phyloP scores from a whole-genome alignment of 2,329 filamentous ascomycete species.

The Pyrenochaeta sp. region DNA sequence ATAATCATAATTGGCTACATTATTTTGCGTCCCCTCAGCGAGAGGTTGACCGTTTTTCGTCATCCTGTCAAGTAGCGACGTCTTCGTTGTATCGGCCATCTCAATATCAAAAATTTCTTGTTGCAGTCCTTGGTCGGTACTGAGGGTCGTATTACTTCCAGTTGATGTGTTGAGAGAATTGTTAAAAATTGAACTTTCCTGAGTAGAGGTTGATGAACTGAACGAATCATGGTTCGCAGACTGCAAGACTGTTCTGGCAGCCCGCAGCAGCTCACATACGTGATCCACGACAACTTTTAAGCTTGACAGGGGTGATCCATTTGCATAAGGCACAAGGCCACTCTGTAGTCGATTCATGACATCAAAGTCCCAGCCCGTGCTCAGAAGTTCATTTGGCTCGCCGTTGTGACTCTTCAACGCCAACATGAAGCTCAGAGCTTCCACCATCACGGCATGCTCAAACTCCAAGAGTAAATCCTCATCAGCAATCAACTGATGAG shows the following conservation, averaged over 20 bases:
- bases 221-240: neutral
- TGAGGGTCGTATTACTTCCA: neutral
- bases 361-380: neutral
- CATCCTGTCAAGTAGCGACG: too few relatives aligned
- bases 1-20: too few relatives aligned
- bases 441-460: neutral
- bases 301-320: neutral
- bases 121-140: neutral
- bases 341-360: neutral
- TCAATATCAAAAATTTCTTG: neutral
- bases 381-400: neutral
- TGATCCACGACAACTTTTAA: neutral
- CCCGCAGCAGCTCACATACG: neutral
- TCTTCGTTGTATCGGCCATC: too few relatives aligned
- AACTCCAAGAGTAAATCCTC: neutral
- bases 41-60: neutral
- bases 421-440: neutral
- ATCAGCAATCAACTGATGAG: neutral
- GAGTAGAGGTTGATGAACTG: neutral
- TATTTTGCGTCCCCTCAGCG: neutral
- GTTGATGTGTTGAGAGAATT: neutral
- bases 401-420: neutral
- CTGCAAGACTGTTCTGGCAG: too few relatives aligned
- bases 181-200: neutral
- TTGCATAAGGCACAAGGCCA: neutral